phyloP scores from a whole-genome alignment of 164 flowering plant genomes.

The Cinnamomum chago region DNA sequence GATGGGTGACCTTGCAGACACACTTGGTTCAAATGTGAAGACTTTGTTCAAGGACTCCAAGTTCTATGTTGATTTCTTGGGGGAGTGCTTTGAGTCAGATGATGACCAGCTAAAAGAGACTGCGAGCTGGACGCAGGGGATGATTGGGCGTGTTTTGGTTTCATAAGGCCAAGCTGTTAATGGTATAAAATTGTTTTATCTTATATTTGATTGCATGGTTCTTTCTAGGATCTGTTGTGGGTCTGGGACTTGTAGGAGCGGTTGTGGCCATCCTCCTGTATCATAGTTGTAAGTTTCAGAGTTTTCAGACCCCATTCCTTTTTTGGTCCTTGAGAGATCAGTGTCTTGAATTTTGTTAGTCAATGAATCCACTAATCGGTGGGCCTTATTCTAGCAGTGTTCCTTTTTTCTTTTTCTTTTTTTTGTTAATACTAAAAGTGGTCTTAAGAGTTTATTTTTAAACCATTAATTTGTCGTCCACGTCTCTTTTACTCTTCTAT shows the following conservation, averaged over 20 bases:
- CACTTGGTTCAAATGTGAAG: conserved; percentile 60
- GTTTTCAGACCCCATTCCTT: background rate
- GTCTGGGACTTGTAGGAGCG: background rate
- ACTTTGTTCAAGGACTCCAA: conserved; percentile 36
- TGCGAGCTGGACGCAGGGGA: conserved; percentile 73
- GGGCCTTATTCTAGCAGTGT: too few species aligned
- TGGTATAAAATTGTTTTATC: background rate
- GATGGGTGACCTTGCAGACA: conserved; percentile 83
- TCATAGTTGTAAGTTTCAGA: background rate
- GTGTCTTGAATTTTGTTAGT: conserved; percentile 1
- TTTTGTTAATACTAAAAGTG: too few species aligned
- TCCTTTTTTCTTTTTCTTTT: too few species aligned
- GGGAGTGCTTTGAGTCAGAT: conserved; percentile 67
- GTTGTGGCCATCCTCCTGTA: background rate
- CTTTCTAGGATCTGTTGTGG: background rate
- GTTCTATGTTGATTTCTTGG: conserved; percentile 43
- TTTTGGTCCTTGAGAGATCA: background rate
- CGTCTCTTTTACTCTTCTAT: too few species aligned
- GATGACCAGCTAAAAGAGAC: conserved; percentile 80
- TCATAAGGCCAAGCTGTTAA: conserved; percentile 29
- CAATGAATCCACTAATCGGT: conserved; percentile 3
- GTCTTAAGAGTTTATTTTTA: too few species aligned
- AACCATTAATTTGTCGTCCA: too few species aligned
- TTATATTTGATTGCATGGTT: background rate
- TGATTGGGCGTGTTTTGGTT: conserved; percentile 61